Percentiles rank a stretch among this genome's conserved stretches.
Evolutionary conservation across 2,329 filamentous ascomycete genomes (phyloP).

Genomic region (Monilinia laxa): DNA sequence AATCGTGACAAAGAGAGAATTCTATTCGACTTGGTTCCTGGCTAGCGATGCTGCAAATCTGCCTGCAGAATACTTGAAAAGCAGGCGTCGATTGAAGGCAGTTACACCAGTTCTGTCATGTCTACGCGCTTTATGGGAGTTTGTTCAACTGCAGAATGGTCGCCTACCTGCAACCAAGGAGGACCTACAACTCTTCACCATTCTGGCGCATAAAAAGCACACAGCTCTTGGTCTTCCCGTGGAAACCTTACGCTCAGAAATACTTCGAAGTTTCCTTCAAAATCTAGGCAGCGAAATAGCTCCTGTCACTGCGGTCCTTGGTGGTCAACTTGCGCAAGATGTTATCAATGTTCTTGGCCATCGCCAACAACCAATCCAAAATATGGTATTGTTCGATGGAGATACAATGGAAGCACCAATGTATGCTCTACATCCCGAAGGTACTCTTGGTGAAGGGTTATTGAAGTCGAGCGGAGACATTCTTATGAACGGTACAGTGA

Average conservation of each 20-base stretch:
- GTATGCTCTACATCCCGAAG: slow-evolving; percentile 76
- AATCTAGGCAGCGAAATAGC: slow-evolving; percentile 82
- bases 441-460: slow-evolving; percentile 51
- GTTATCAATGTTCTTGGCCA: slow-evolving; percentile 94
- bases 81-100: slow-evolving; percentile 65
- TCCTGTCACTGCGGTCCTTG: slow-evolving; percentile 84
- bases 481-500: slow-evolving; percentile 24
- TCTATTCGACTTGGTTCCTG: slow-evolving; percentile 85
- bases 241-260: slow-evolving; percentile 66
- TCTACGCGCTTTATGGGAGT: slow-evolving; percentile 87
- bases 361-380: slow-evolving; percentile 92
- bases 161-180: slow-evolving; percentile 56
- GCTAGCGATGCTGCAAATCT: slow-evolving; percentile 75
- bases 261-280: slow-evolving; percentile 81
- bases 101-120: slow-evolving; percentile 86
- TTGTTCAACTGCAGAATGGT: slow-evolving; percentile 59
- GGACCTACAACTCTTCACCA: slow-evolving; percentile 75
- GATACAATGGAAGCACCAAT: slow-evolving; percentile 74
- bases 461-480: slow-evolving; percentile 25
- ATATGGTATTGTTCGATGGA: slow-evolving; percentile 89
- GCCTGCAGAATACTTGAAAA: slow-evolving; percentile 65
- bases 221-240: slow-evolving; percentile 68
- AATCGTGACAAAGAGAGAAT: slow-evolving; percentile 85
- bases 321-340: slow-evolving; percentile 89
- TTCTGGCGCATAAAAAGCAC: slow-evolving; percentile 74